Conservation (phyloP, 2,329 filamentous ascomycete genomes). For the Aspergillus sp. region DNA sequence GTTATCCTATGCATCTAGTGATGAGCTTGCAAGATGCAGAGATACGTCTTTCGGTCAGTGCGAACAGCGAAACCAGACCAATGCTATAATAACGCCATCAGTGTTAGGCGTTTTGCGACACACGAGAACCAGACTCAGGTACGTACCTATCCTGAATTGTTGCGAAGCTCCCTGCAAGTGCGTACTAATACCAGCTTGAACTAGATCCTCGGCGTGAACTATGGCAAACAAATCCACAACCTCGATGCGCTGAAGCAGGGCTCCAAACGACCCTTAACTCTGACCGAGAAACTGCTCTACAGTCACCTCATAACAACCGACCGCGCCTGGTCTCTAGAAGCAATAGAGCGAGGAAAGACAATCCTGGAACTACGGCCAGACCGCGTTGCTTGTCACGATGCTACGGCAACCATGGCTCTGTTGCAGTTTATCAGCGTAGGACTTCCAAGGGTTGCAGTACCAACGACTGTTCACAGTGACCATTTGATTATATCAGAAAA, state of each 20-base stretch:
- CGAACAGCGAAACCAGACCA: background rate
- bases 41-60: background rate
- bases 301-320: slow-evolving; percentile 28
- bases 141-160: no score
- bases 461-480: slow-evolving; percentile 37
- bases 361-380: slow-evolving; percentile 33
- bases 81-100: background rate
- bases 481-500: slow-evolving; percentile 33
- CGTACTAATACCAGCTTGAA: background rate
- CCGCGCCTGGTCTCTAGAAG: slow-evolving; percentile 14
- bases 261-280: slow-evolving; percentile 23
- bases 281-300: slow-evolving; percentile 37
- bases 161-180: no score
- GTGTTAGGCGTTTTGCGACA: background rate
- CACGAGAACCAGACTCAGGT: background rate
- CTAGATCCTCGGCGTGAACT: slow-evolving; percentile 1
- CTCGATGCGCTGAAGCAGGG: slow-evolving; percentile 5
- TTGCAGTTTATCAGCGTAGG: slow-evolving; percentile 40
- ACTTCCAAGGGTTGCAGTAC: slow-evolving; percentile 30
- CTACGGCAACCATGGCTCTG: slow-evolving; percentile 39
- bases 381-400: slow-evolving; percentile 39
- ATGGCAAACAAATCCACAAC: slow-evolving; percentile 2
- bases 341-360: slow-evolving; percentile 33
- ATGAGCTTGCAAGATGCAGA: background rate
- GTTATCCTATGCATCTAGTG: background rate